Conservation (phyloP, 2,329 filamentous ascomycete species). For the Boeremia lycopersici region DNA sequence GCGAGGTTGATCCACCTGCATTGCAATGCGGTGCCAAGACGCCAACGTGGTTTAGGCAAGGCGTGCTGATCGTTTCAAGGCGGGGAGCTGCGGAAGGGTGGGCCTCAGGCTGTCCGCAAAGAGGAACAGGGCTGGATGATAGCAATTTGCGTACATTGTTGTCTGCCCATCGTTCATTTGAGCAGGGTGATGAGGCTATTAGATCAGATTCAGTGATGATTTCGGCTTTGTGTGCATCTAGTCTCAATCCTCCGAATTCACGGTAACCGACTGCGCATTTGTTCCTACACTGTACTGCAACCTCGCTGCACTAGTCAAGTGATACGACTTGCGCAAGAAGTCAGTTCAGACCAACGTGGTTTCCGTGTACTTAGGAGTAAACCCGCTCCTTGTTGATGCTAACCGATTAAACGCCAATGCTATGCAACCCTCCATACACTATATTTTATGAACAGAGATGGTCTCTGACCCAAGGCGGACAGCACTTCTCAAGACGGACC, state of each 20-base stretch:
- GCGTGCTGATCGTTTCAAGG: constrained; percentile 5
- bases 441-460: background rate
- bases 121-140: constrained; percentile 4
- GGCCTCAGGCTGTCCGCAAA: constrained; percentile 6
- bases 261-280: no score
- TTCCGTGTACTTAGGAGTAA: background rate
- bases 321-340: background rate
- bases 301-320: no score
- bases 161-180: background rate
- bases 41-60: constrained; percentile 13
- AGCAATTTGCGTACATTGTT: background rate
- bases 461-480: background rate
- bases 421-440: constrained; percentile 16
- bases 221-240: background rate
- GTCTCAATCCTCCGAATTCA: no score
- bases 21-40: constrained; percentile 17
- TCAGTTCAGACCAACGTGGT: background rate
- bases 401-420: constrained; percentile 12
- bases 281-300: no score
- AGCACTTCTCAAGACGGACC: constrained; percentile 19
- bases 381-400: constrained; percentile 8
- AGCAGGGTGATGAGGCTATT: no score
- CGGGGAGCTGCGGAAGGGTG: constrained; percentile 15
- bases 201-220: background rate
- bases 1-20: constrained; percentile 21